A percentile compares a stretch with the other conserved stretches of the same genome.
phyloP scores from a whole-genome alignment of 805 yeast genomes.

The Candida bentonensis region DNA sequence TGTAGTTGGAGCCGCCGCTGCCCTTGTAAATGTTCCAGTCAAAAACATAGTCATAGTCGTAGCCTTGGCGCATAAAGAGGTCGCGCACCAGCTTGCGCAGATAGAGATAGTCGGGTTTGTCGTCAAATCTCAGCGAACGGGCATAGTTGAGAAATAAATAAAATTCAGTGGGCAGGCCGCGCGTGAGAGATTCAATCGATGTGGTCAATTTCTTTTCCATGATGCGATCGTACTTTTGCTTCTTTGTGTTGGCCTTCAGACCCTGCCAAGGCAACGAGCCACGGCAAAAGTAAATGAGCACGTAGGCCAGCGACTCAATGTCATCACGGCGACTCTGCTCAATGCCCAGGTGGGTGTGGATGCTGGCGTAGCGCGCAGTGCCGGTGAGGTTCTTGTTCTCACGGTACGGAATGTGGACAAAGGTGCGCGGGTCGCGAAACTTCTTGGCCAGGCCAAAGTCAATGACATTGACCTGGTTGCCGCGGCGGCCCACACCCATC shows the following conservation, averaged over 20 bases:
- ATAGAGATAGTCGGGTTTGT: constrained; percentile 87
- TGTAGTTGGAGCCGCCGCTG: constrained; percentile 22
- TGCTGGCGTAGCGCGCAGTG: constrained; percentile 91
- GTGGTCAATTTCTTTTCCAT: constrained; percentile 91
- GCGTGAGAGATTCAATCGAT: constrained; percentile 70
- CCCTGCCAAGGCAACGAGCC: constrained; percentile 99
- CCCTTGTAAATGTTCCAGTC: constrained; percentile 92
- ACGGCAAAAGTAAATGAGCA: constrained; percentile 82
- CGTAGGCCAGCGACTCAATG: constrained; percentile 92
- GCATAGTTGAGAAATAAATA: constrained; percentile 78
- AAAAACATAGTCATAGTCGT: constrained; percentile 84
- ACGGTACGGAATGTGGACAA: constrained; percentile 87
- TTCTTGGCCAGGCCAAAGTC: constrained; percentile 92
- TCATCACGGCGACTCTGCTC: constrained; percentile 96
- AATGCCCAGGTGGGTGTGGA: constrained; percentile 91
- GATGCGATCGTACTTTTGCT: constrained; percentile 92
- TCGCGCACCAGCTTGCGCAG: constrained; percentile 83
- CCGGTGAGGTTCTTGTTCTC: constrained; percentile 95
- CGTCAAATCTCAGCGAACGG: constrained; percentile 84
- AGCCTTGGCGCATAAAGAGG: constrained; percentile 73
- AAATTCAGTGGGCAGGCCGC: constrained; percentile 87
- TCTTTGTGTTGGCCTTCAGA: constrained; percentile 92
- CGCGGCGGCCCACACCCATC: constrained; percentile 85
- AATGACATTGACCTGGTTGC: constrained; percentile 88
- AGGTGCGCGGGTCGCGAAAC: constrained; percentile 87